Evolutionary conservation across 2,329 filamentous ascomycete species (phyloP).

Genomic region (Pseudocercospora ulei): DNA sequence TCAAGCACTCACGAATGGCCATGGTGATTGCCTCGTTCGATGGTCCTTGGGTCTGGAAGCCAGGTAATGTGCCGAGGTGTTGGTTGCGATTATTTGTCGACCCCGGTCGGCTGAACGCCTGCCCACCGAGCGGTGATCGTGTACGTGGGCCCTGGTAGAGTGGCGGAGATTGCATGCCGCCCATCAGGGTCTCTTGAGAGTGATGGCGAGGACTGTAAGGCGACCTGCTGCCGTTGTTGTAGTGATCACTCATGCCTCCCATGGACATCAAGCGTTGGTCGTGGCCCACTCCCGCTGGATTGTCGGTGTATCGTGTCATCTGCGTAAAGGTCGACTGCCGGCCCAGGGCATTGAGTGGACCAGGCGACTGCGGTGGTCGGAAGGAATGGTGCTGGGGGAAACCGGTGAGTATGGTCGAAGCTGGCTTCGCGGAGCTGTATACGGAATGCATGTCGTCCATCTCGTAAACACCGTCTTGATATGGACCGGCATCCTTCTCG

Average conservation of each 20-base stretch:
- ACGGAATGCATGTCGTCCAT: slow-evolving; percentile 97
- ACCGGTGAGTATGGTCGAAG: slow-evolving; percentile 76
- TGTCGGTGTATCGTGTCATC: slow-evolving; percentile 47
- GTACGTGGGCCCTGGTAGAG: slow-evolving; percentile 24
- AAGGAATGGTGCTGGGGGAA: slow-evolving; percentile 50
- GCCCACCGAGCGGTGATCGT: slow-evolving; percentile 20
- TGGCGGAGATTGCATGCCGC: slow-evolving; percentile 31
- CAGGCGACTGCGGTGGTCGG: slow-evolving; percentile 68
- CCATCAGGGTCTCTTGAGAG: slow-evolving; percentile 31
- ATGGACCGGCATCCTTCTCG: slow-evolving; percentile 28
- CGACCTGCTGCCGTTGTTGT: slow-evolving; percentile 23
- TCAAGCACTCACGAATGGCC: slow-evolving; percentile 69
- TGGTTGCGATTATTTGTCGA: slow-evolving; percentile 24
- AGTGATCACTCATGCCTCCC: slow-evolving; percentile 46
- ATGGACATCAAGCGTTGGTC: slow-evolving; percentile 50
- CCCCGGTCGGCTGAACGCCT: slow-evolving; percentile 27
- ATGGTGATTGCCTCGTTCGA: slow-evolving; percentile 73
- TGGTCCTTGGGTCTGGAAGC: slow-evolving; percentile 57
- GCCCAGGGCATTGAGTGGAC: slow-evolving; percentile 56
- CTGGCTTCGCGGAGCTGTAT: slow-evolving; percentile 81
- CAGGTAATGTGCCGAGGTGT: slow-evolving; percentile 37
- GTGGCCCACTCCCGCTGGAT: slow-evolving; percentile 44
- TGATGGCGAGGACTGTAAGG: slow-evolving; percentile 37
- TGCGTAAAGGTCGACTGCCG: slow-evolving; percentile 61
- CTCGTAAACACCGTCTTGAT: slow-evolving; percentile 56